Base-by-base conservation (phyloP, 306 rosid species). In the Quercus dentata region DNA sequence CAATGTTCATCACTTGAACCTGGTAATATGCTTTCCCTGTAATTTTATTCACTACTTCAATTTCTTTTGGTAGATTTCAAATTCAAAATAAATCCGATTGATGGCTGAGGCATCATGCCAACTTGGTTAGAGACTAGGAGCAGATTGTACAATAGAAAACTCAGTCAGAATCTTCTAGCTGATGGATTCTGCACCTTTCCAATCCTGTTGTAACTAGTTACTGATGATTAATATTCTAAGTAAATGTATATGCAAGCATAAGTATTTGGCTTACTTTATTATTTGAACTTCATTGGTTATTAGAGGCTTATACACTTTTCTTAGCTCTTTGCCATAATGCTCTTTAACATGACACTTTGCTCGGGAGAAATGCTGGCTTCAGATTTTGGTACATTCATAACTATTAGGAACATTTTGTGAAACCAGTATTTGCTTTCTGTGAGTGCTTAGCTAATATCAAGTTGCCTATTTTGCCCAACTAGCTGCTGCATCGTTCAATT, bases 1-100 rank as follows among this genome's bases (percentile, higher is more conserved):
- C 31, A 93, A 89, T 35, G 94, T 92, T 79, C 93, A 92, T 84
- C 97, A 92, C 83, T 85, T 92, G 84, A 92, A 92, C 83, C 77
- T 92, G 97, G 97, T 92, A 90, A 58, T 79, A 46, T 17, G 41
- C 46, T 85, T 69, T 77, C 64, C 9, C 38, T 73, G n/a, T 51
- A 67, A 15, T 21, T 23, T 31, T 38, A 19, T 49, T 44, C 30
- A 68, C 12, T 21, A 25, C 27, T 25, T 25, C 27, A 25, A 25
- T 25, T 1, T 25, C 2, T 25, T 25, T 25, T 25, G 27, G 27
- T 25, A 25, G 27, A 33, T 28, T 15, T 69, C 15, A 69, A 25
- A 41, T 49, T 71, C 7, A 51, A 44, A 44, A 44, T 35, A 44
- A 41, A 46, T n/a, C 19, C 5, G 12, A 71, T 58, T 9, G 13